Conservation (phyloP, 805 yeast species). For the Kluyveromyces wickerhamii region DNA sequence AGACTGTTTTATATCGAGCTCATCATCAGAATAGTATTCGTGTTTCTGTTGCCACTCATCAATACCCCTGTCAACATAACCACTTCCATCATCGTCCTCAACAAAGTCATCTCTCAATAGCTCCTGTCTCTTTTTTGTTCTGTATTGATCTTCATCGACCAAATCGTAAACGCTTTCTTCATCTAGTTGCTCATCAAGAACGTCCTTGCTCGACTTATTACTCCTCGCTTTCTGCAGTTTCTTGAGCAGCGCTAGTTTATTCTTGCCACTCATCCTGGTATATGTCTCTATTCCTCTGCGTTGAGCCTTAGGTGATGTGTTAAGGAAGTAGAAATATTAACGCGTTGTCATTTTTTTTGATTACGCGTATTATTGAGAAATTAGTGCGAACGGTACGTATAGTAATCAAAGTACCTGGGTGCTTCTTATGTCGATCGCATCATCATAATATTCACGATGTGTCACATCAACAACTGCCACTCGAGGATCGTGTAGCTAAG, state of each 20-base stretch:
- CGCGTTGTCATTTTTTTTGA: too few species aligned
- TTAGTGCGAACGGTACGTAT: too few species aligned
- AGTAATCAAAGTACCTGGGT: too few species aligned
- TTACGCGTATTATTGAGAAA: too few species aligned
- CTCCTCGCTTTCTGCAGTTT: slow-evolving; percentile 50
- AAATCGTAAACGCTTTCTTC: slow-evolving; percentile 68
- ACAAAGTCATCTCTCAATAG: slow-evolving; percentile 86
- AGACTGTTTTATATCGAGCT: slow-evolving; percentile 24
- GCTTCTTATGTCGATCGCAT: too few species aligned
- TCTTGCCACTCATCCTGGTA: slow-evolving; percentile 31
- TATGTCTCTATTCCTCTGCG: neutral
- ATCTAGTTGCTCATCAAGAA: slow-evolving; percentile 40
- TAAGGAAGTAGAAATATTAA: too few species aligned
- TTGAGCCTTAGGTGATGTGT: too few species aligned
- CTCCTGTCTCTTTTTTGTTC: slow-evolving; percentile 70
- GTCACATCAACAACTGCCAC: too few species aligned
- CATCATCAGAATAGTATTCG: slow-evolving; percentile 51
- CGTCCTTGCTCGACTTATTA: slow-evolving; percentile 15
- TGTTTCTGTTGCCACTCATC: slow-evolving; percentile 73
- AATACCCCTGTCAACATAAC: slow-evolving; percentile 87
- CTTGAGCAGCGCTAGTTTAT: slow-evolving; percentile 52
- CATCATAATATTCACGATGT: too few species aligned
- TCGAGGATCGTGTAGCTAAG: too few species aligned
- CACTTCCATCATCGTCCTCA: slow-evolving; percentile 89
- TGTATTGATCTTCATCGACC: slow-evolving; percentile 71